Evolutionary conservation across 768 basidiomycete species (phyloP).

Genomic region (button mushroom (Agaricus bisporus)): DNA sequence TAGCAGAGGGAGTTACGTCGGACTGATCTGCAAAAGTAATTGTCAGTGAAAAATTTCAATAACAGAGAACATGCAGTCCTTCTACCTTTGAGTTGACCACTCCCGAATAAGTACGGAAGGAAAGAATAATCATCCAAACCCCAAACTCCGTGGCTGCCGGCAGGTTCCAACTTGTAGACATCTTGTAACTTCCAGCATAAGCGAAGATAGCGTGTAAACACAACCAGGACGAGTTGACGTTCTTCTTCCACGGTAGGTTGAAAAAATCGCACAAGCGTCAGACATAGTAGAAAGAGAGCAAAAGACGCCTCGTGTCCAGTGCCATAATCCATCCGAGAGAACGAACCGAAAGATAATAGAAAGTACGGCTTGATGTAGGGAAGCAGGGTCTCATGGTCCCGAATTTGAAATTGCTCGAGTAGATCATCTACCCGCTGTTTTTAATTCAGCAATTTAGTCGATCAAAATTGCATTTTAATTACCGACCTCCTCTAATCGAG

Average conservation of each 20-base stretch:
- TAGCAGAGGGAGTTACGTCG: constrained; percentile 55
- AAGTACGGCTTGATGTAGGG: constrained; percentile 77
- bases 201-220: constrained; percentile 73
- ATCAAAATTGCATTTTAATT: constrained; percentile 4
- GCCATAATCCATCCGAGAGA: constrained; percentile 91
- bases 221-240: constrained; percentile 46
- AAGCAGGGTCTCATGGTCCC: constrained; percentile 35
- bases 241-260: constrained; percentile 56
- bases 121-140: constrained; percentile 91
- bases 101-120: constrained; percentile 86
- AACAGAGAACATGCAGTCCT: constrained; percentile 9
- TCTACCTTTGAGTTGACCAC: constrained; percentile 78
- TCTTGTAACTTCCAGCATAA: constrained; percentile 87
- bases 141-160: constrained; percentile 98
- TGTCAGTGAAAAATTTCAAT: constrained; percentile 6
- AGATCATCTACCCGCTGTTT: constrained; percentile 49
- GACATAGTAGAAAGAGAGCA: constrained; percentile 65
- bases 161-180: constrained; percentile 86
- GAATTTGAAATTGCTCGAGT: constrained; percentile 42
- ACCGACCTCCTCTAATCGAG: constrained; percentile 67
- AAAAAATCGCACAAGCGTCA: constrained; percentile 66
- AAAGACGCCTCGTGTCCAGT: constrained; percentile 95
- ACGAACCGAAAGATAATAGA: constrained; percentile 81
- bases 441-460: constrained; percentile 8
- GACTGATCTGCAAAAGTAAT: constrained; percentile 44